phyloP scores from a whole-genome alignment of 805 yeast genomes.

The Saturnispora sanitii region DNA sequence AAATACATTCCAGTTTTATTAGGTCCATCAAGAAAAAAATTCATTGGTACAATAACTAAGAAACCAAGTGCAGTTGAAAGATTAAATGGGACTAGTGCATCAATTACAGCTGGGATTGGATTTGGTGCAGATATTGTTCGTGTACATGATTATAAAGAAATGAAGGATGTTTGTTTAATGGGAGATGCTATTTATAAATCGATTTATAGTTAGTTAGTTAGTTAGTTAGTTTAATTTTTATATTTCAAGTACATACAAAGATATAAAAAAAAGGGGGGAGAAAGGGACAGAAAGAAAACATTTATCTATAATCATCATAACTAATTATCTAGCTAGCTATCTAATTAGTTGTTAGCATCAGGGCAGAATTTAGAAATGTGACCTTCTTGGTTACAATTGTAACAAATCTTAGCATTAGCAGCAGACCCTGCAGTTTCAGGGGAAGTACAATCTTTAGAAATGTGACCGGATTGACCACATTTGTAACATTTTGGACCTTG shows the following conservation, averaged over 20 bases:
- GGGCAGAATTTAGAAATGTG: slow-evolving; percentile 79
- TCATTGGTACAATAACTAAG: slow-evolving; percentile 66
- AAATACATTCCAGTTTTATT: slow-evolving; percentile 57
- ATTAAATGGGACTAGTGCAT: slow-evolving; percentile 65
- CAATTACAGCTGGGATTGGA: slow-evolving; percentile 63
- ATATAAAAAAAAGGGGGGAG: slow-evolving; percentile 2
- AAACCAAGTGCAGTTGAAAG: slow-evolving; percentile 51
- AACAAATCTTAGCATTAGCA: slow-evolving; percentile 46
- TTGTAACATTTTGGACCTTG: slow-evolving; percentile 74
- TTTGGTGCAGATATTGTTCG: slow-evolving; percentile 73
- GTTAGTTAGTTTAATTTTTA: not conserved
- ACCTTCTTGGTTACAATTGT: slow-evolving; percentile 70
- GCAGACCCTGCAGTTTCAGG: slow-evolving; percentile 31
- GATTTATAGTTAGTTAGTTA: not conserved
- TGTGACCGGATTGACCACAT: slow-evolving; percentile 86
- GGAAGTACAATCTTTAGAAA: slow-evolving; percentile 67
- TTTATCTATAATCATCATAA: not conserved
- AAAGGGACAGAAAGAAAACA: not conserved
- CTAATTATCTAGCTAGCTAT: no score
- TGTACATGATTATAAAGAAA: slow-evolving; percentile 72
- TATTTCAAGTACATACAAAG: slow-evolving; percentile 2
- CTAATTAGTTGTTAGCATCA: not conserved
- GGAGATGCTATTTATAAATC: slow-evolving; percentile 65
- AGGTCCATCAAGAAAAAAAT: slow-evolving; percentile 85
- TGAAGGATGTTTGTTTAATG: slow-evolving; percentile 40